A percentile compares a stretch with the other conserved stretches of the same genome.
Conservation (phyloP, 176 grass and related monocot species). For the Carex kokanica region DNA sequence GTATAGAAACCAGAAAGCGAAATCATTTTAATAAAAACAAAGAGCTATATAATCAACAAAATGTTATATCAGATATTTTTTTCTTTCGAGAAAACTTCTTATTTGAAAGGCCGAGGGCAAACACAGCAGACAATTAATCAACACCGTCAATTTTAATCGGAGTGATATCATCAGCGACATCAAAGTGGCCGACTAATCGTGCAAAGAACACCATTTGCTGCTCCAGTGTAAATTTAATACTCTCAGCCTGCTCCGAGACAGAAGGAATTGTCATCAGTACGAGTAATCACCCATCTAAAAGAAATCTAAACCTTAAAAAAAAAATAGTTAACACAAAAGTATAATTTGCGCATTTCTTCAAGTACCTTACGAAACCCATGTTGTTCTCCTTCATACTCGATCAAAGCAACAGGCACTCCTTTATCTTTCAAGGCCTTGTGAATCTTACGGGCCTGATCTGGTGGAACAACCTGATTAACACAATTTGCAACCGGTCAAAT, state of each 20-base stretch:
- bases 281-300: not conserved
- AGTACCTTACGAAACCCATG: slow-evolving; percentile 84
- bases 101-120: not conserved
- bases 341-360: not conserved
- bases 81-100: not conserved
- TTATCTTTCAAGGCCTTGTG: slow-evolving; percentile 79
- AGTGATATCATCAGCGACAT: slow-evolving; percentile 75
- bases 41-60: not conserved
- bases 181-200: slow-evolving; percentile 60
- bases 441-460: slow-evolving; percentile 72
- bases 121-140: slow-evolving; percentile 34
- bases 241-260: slow-evolving; percentile 56
- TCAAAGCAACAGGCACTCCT: slow-evolving; percentile 83
- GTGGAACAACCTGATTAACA: slow-evolving; percentile 59
- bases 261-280: not conserved
- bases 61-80: not conserved
- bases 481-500: not conserved
- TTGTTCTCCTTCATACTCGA: slow-evolving; percentile 96
- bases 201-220: slow-evolving; percentile 91
- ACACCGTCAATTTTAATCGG: slow-evolving; percentile 87
- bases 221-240: slow-evolving; percentile 93
- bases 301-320: slow-evolving; percentile 6
- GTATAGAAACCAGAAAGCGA: not conserved
- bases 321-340: not conserved
- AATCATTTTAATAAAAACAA: not conserved